Conservation (phyloP, 2,329 filamentous ascomycete genomes). For the Pseudogymnoascus verrucosus region DNA sequence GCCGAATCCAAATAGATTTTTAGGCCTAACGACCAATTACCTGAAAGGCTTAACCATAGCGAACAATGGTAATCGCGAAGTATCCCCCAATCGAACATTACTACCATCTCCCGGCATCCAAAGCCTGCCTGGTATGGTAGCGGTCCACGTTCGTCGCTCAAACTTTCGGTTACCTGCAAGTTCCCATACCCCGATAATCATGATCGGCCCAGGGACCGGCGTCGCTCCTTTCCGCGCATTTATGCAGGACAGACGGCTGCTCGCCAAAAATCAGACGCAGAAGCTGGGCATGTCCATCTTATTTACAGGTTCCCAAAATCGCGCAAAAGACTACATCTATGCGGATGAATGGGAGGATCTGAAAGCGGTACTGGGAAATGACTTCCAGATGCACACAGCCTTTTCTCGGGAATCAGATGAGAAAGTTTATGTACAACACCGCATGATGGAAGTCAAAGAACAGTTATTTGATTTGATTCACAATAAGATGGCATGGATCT, state of each 20-base stretch:
- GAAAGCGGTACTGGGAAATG: neutral
- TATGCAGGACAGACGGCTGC: constrained; percentile 17
- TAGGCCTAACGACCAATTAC: constrained; percentile 7
- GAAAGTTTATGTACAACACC: constrained; percentile 9
- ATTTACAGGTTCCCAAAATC: constrained; percentile 20
- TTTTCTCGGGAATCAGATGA: constrained; percentile 1
- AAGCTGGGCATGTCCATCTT: constrained; percentile 14
- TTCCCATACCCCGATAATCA: constrained; percentile 15
- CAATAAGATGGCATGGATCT: neutral
- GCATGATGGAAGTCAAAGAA: neutral
- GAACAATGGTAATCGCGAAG: neutral
- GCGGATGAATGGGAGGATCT: constrained; percentile 11
- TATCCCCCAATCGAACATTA: neutral
- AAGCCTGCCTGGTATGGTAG: neutral
- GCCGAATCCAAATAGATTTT: neutral
- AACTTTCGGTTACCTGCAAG: constrained; percentile 11
- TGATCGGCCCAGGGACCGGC: constrained; percentile 25
- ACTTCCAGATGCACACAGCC: constrained; percentile 3
- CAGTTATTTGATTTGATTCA: neutral
- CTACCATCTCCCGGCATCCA: neutral
- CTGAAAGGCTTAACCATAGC: neutral
- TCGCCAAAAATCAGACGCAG: constrained; percentile 3
- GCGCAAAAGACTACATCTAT: constrained; percentile 22
- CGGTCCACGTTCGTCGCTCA: constrained; percentile 6
- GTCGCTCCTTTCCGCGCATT: constrained; percentile 26